Percentiles rank a stretch among this genome's conserved stretches.
Evolutionary conservation across 768 basidiomycete species (phyloP).

Genomic region (Suillus bovinus): DNA sequence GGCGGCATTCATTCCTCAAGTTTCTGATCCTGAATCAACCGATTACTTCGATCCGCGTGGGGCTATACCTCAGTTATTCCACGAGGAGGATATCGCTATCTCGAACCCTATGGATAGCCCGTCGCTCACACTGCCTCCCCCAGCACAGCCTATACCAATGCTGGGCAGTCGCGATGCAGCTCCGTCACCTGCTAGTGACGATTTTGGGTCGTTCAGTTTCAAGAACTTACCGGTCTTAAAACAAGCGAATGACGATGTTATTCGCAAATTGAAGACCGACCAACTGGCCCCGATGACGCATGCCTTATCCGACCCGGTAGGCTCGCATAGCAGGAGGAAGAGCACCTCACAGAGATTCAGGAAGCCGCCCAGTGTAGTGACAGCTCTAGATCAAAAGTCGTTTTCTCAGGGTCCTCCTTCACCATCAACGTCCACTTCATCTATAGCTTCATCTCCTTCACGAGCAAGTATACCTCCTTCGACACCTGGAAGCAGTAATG

Average conservation of each 20-base stretch:
- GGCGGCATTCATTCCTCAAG: constrained; percentile 94
- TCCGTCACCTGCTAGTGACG: constrained; percentile 69
- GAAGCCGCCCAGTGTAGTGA: constrained; percentile 79
- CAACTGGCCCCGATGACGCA: constrained; percentile 80
- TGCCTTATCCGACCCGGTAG: constrained; percentile 63
- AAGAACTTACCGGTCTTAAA: constrained; percentile 96
- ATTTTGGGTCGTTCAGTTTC: constrained; percentile 98
- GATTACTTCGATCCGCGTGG: constrained; percentile 99
- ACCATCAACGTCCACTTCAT: constrained; percentile 89
- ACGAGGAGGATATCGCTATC: constrained; percentile 77
- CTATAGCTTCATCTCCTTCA: constrained; percentile 87
- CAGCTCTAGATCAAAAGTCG: constrained; percentile 62
- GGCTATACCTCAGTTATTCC: constrained; percentile 86
- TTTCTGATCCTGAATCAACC: constrained; percentile 96
- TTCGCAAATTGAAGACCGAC: constrained; percentile 92
- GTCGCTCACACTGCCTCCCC: constrained; percentile 21
- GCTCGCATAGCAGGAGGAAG: constrained; percentile 63
- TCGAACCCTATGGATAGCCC: constrained; percentile 51
- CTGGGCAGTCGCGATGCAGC: constrained; percentile 42
- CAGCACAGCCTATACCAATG: constrained; percentile 22
- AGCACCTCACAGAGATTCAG: constrained; percentile 83
- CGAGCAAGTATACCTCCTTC: constrained; percentile 70
- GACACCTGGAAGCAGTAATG: constrained; percentile 61
- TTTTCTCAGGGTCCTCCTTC: constrained; percentile 81
- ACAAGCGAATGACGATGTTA: constrained; percentile 98